Conservation (phyloP, 2,329 filamentous ascomycete species). For the Neophaeococcomyces aloes region DNA sequence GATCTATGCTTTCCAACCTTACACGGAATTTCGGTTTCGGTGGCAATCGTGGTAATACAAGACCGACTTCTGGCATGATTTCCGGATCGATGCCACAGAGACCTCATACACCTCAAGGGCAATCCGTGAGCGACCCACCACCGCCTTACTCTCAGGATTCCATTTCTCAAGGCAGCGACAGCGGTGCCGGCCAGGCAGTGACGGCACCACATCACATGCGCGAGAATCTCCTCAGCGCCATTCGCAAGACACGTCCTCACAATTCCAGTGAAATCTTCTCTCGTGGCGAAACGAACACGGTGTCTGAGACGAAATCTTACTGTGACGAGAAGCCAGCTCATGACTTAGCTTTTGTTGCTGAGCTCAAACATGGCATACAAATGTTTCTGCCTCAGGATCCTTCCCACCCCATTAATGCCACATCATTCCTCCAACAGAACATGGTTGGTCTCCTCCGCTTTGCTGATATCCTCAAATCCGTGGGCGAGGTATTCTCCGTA, state of each 20-base stretch:
- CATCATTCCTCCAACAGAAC: constrained; percentile 52
- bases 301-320: constrained; percentile 76
- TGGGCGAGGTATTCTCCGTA: constrained; percentile 63
- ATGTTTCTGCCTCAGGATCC: constrained; percentile 55
- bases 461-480: constrained; percentile 56
- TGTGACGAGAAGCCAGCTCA: constrained; percentile 68
- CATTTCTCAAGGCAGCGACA: constrained; percentile 15
- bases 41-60: constrained; percentile 10
- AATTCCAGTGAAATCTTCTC: constrained; percentile 64
- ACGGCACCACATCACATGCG: constrained; percentile 36
- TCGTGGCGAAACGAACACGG: constrained; percentile 57
- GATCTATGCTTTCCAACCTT: constrained; percentile 56
- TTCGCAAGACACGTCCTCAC: constrained; percentile 66
- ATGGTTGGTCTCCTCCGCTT: constrained; percentile 57
- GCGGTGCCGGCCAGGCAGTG: constrained; percentile 22
- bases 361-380: constrained; percentile 60
- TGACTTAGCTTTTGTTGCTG: constrained; percentile 60
- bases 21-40: constrained; percentile 58
- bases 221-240: constrained; percentile 57
- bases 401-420: constrained; percentile 37
- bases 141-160: constrained; percentile 32
- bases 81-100: constrained; percentile 12
- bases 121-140: constrained; percentile 28
- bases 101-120: constrained; percentile 3
- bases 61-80: neutral